phyloP scores from a whole-genome alignment of 208 protist species.

The Leishmania turanica region DNA sequence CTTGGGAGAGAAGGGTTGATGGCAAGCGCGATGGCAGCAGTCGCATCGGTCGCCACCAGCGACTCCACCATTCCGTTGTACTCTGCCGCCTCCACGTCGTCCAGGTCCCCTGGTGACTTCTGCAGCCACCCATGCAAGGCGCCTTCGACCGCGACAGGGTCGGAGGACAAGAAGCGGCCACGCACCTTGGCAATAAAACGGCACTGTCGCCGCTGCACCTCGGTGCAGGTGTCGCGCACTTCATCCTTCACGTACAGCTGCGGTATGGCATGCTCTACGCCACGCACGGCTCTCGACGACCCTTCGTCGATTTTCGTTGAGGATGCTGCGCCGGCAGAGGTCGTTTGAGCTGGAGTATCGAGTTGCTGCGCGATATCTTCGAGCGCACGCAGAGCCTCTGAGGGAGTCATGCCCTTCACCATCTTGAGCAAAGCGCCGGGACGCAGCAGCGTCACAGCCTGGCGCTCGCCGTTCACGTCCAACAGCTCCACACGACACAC shows the following conservation, averaged over 20 bases:
- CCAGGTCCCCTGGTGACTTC: not conserved
- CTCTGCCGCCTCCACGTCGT: conserved; percentile 19
- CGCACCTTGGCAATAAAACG: conserved; percentile 53
- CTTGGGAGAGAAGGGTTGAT: conserved; percentile 54
- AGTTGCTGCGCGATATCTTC: conserved; percentile 21
- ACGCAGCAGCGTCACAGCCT: conserved; percentile 20
- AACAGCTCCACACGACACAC: conserved; percentile 16
- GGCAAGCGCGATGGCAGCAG: conserved; percentile 55
- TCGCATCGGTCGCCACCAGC: conserved; percentile 37
- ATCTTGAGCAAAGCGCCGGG: conserved; percentile 22
- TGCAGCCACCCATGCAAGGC: conserved; percentile 13
- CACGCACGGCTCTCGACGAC: not conserved
- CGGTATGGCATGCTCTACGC: not conserved
- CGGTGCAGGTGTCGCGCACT: conserved; percentile 12
- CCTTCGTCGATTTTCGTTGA: not conserved
- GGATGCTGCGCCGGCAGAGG: not conserved
- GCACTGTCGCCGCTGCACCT: conserved; percentile 45
- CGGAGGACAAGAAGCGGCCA: conserved; percentile 40
- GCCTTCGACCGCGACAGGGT: conserved; percentile 27
- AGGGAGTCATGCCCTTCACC: conserved; percentile 4
- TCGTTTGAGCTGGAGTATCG: not conserved
- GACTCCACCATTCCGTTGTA: conserved; percentile 68
- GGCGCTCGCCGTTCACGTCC: conserved; percentile 17
- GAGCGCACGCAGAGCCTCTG: conserved; percentile 38
- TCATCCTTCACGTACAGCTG: conserved; percentile 50